Percentiles rank a stretch among this genome's conserved stretches.
These are phyloP conservation scores for Aspergillus candidus DNA, from an alignment of 2,329 filamentous ascomycete species.

Conservation along the genomic window DNA sequence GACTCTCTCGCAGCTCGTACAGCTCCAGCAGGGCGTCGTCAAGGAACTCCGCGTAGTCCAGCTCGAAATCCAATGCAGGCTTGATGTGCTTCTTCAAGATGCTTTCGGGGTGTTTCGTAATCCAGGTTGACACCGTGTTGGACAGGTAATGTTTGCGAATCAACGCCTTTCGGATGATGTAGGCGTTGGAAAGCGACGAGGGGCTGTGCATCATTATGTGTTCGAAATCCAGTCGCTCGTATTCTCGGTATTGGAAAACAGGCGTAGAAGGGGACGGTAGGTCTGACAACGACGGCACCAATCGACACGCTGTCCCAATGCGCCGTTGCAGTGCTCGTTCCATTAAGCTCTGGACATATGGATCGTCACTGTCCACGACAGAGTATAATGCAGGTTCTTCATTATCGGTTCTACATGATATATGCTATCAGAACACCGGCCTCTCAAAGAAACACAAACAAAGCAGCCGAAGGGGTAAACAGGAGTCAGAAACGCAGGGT, in stretches of 20 bases:
- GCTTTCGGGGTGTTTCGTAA: slow-evolving; percentile 71
- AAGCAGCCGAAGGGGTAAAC: slow-evolving; percentile 10
- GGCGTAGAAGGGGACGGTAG: slow-evolving; percentile 43
- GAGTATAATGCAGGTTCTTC: slow-evolving; percentile 54
- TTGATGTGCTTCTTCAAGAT: slow-evolving; percentile 66
- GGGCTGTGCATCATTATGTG: slow-evolving; percentile 57
- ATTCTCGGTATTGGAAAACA: slow-evolving; percentile 73
- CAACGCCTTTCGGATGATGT: slow-evolving; percentile 90
- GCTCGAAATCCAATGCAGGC: slow-evolving; percentile 76
- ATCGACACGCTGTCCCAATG: slow-evolving; percentile 52
- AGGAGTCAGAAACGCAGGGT: slow-evolving; percentile 12
- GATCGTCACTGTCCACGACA: slow-evolving; percentile 75
- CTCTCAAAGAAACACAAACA: slow-evolving; percentile 10
- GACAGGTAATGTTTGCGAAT: slow-evolving; percentile 94
- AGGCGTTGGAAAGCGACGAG: slow-evolving; percentile 72
- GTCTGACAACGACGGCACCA: slow-evolving; percentile 49
- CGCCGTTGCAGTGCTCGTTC: slow-evolving; percentile 61
- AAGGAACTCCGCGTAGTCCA: slow-evolving; percentile 94
- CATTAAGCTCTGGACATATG: slow-evolving; percentile 84
- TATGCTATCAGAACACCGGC: slow-evolving; percentile 28
- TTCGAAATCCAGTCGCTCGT: slow-evolving; percentile 83
- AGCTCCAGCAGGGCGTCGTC: slow-evolving; percentile 89
- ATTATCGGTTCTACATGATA: slow-evolving; percentile 31
- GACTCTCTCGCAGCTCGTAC: slow-evolving; percentile 75
- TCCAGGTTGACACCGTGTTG: slow-evolving; percentile 76